Conservation (phyloP, 108 stramenopile genomes). For the Skeletonema menzelii region DNA sequence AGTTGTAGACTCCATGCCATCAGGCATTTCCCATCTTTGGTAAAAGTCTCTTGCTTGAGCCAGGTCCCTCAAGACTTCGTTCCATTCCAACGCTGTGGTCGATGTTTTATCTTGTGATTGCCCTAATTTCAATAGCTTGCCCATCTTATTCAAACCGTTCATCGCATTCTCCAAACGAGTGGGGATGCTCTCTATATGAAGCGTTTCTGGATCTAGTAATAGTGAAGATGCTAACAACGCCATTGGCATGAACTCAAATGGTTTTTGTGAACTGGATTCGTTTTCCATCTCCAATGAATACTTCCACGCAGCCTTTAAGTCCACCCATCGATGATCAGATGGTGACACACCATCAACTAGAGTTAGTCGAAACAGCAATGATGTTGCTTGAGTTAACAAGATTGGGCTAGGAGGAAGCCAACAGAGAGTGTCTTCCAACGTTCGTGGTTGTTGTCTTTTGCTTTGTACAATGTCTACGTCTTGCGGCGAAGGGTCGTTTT, state of each 20-base stretch:
- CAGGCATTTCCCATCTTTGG: slow-evolving; percentile 43
- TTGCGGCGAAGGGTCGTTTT: slow-evolving; percentile 9
- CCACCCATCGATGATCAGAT: slow-evolving; percentile 71
- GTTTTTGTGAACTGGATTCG: not conserved
- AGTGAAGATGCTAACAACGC: slow-evolving; percentile 61
- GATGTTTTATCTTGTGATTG: slow-evolving; percentile 14
- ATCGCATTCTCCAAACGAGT: slow-evolving; percentile 18
- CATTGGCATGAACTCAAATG: slow-evolving; percentile 61
- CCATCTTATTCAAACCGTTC: slow-evolving; percentile 63
- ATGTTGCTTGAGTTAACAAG: slow-evolving; percentile 70
- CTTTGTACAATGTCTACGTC: slow-evolving; percentile 4
- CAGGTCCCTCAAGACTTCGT: slow-evolving; percentile 47
- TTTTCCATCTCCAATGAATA: slow-evolving; percentile 22
- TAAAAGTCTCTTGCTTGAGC: slow-evolving; percentile 29
- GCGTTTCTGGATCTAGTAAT: slow-evolving; percentile 37
- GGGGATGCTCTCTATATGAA: not conserved
- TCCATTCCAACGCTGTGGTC: slow-evolving; percentile 54
- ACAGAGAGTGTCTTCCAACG: slow-evolving; percentile 70
- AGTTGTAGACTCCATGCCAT: slow-evolving; percentile 31
- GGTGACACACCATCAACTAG: slow-evolving; percentile 62
- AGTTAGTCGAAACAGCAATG: slow-evolving; percentile 74
- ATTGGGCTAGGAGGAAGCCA: slow-evolving; percentile 84
- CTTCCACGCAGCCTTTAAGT: slow-evolving; percentile 68
- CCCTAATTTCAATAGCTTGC: slow-evolving; percentile 67
- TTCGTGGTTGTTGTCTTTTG: slow-evolving; percentile 32